Base-by-base conservation (phyloP, 306 rosid genomes). In the Quercus suber region DNA sequence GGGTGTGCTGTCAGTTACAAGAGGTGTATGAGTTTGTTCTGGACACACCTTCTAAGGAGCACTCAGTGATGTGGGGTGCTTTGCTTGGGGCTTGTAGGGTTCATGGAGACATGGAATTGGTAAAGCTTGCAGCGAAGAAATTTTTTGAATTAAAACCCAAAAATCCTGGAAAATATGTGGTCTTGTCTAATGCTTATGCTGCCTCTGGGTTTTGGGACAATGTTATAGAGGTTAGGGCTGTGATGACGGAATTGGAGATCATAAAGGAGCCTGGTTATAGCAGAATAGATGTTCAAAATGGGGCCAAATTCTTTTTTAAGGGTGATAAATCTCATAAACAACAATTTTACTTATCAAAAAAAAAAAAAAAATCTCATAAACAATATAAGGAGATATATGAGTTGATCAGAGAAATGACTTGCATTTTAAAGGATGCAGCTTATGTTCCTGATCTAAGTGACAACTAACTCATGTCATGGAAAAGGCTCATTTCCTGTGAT, bases 201-300 rank as follows among this genome's bases (percentile, higher is more conserved):
- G 71, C 82, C 27, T 85, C 86, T 79, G 97, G 92, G 75, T 45
- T 90, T 79, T 92, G 97, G 98, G 91, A 85, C 64, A 55, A 80
- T 68, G 97, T 79, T 78, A 91, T 82, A 71, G 87, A 89, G 69
- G 80, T 91, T 78, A 82, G 98, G 88, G 69, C 79, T 65, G 75
- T 82, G 78, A 55, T 93, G 95, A 87, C 69, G 76, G 87, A 84
- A 65, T 81, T 84, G 3, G 92, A 96, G 76, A 82, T 94, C 82
- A 51, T 60, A 45, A 94, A 90, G 79, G 97, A 94, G 67, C 97
- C 93, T 65, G 94, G 88, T 83, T 89, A 85, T 78, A 90, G 97
- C 87, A 84, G 88, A 82, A 85, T 94, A 76, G 98, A 89, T 84
- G 82, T 94, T 53, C 94, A 88, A 75, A 82, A 67, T 52, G 86